These are phyloP conservation scores for Taiwanofungus camphoratus DNA, from an alignment of 1,284 basidiomycete genomes.

Conservation along the genomic window DNA sequence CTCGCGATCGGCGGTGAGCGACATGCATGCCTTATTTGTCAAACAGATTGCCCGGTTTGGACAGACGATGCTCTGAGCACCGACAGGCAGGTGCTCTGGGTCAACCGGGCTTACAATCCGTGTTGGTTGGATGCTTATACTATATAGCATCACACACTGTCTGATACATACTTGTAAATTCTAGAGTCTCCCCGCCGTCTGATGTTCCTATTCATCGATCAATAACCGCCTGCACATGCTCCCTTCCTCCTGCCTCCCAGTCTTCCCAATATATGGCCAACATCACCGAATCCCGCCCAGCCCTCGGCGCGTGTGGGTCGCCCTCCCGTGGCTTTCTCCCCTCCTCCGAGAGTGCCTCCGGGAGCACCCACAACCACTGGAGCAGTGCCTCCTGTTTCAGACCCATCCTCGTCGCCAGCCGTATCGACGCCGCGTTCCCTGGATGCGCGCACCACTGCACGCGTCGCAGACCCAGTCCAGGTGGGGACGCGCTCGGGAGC, in stretches of 20 bases:
- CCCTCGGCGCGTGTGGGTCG: conserved; percentile 31
- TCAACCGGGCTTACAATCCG: too few species aligned
- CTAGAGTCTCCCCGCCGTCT: too few species aligned
- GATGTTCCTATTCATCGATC: too few species aligned
- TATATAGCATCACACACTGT: too few species aligned
- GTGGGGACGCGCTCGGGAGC: conserved; percentile 31
- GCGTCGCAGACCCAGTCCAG: conserved; percentile 54
- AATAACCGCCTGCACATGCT: too few species aligned
- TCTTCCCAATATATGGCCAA: conserved; percentile 57
- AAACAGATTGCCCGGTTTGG: too few species aligned
- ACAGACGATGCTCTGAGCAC: too few species aligned
- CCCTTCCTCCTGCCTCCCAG: conserved; percentile 48
- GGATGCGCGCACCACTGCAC: conserved; percentile 57
- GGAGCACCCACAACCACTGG: conserved; percentile 48
- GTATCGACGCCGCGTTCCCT: conserved; percentile 43
- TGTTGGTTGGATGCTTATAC: too few species aligned
- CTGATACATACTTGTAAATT: too few species aligned
- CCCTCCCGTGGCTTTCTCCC: conserved; percentile 31
- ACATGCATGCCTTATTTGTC: too few species aligned
- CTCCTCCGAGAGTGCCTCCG: conserved; percentile 26
- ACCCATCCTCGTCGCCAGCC: conserved; percentile 53
- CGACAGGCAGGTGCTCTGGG: too few species aligned
- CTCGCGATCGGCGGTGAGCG: too few species aligned
- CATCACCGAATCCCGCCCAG: conserved; percentile 43
- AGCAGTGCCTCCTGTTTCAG: conserved; percentile 51